Percentiles rank a stretch among this genome's conserved stretches.
These are phyloP conservation scores for Vachellia collinsii DNA, from an alignment of 306 rosid genomes.

Conservation along the genomic window DNA sequence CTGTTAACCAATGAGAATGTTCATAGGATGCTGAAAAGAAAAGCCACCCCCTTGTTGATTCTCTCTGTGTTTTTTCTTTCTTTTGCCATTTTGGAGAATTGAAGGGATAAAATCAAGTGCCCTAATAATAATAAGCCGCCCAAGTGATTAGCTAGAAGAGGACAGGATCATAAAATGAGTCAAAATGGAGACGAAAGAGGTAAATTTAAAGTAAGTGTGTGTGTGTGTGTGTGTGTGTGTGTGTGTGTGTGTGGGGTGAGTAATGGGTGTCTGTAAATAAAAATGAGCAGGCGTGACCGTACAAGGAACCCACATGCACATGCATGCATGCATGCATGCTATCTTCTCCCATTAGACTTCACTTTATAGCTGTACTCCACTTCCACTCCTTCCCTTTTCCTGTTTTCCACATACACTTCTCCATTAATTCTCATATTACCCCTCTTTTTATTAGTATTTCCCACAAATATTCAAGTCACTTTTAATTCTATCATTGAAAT, in stretches of 20 bases:
- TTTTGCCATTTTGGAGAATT: not conserved
- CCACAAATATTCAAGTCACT: not conserved
- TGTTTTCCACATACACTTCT: not conserved
- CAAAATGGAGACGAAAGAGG: not conserved
- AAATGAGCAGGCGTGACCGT: not conserved
- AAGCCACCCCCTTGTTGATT: conserved; percentile 8
- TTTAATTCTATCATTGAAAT: no score
- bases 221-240: not conserved
- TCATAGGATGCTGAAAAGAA: conserved; percentile 35
- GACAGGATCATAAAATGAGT: not conserved
- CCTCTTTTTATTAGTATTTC: not conserved
- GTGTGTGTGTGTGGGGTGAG: not conserved
- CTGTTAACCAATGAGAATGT: conserved; percentile 24
- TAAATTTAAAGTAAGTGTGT: not conserved
- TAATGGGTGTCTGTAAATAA: no score
- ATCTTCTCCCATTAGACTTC: not conserved
- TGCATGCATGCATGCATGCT: not conserved
- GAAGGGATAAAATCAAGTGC: not conserved
- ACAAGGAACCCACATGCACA: not conserved
- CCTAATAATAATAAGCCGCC: not conserved
- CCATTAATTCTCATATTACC: not conserved
- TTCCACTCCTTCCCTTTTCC: not conserved
- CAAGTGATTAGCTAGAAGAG: not conserved
- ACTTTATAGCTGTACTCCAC: conserved; percentile 51
- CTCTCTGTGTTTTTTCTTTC: not conserved